Conservation (phyloP, 2,329 filamentous ascomycete species). For the Gaeumannomyces sp. region DNA sequence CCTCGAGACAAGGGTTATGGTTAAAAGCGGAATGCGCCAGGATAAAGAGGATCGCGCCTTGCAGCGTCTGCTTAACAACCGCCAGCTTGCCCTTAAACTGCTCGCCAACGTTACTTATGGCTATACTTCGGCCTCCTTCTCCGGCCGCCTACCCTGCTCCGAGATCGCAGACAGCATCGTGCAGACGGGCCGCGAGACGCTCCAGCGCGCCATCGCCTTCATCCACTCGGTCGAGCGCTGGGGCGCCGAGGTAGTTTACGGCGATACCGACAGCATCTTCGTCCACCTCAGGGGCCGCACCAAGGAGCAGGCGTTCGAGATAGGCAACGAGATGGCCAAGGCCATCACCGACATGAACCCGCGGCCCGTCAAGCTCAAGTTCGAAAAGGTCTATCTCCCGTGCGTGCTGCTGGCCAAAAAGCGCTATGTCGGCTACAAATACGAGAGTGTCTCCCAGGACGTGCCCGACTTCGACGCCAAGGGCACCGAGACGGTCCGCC, state of each 20-base stretch:
- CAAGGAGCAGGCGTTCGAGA: conserved; percentile 80
- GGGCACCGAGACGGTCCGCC: conserved; percentile 92
- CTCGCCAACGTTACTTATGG: conserved; percentile 99
- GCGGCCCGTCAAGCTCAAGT: conserved; percentile 88
- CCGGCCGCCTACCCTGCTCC: conserved; percentile 93
- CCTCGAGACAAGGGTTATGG: conserved; percentile 92
- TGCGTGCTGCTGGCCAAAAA: conserved; percentile 95
- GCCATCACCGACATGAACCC: conserved; percentile 87
- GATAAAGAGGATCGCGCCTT: conserved; percentile 83
- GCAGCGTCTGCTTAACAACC: conserved; percentile 84
- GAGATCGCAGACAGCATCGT: conserved; percentile 99
- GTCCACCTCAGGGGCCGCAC: conserved; percentile 83
- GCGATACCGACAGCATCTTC: conserved; percentile 94
- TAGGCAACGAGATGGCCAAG: conserved; percentile 86
- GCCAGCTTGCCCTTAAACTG: conserved; percentile 88
- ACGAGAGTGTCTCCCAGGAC: conserved; percentile 68
- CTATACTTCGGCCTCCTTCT: conserved; percentile 90
- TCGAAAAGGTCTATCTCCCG: conserved; percentile 97
- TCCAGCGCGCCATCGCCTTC: conserved; percentile 86
- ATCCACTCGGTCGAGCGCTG: conserved; percentile 85
- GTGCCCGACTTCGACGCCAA: conserved; percentile 94
- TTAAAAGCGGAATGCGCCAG: conserved; percentile 92
- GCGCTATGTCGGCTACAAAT: conserved; percentile 96
- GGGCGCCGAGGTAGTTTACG: conserved; percentile 96
- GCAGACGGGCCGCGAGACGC: conserved; percentile 87